Base-by-base conservation (phyloP, 202 grass and related monocot genomes). In the Brachypodium distachyon region DNA sequence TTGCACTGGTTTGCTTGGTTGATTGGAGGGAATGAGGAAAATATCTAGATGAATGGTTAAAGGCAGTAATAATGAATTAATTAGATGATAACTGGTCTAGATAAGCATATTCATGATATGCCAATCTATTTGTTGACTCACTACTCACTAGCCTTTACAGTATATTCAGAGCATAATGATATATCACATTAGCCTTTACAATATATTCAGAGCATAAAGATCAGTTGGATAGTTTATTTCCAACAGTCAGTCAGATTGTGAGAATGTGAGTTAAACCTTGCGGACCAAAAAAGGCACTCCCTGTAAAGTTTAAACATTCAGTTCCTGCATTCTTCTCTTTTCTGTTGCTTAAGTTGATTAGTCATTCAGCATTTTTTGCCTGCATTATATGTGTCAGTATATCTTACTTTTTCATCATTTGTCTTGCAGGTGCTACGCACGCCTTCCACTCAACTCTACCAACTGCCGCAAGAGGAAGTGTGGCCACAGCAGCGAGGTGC, bases 391-490 rank as follows among this genome's bases (percentile, higher is more conserved):
- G 1, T 7, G 32, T 0, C 21, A 8, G 7, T 22, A 28, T 18
- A 57, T 3, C 7, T 18, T 74, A 39, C 23, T 16, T 25, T 25
- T 74, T 39, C 48, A 63, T 26, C 41, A 62, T 72, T 73, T 43
- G 1, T 46, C 14, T 26, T 27, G 13, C 43, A 84, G 73, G 73
- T 84, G 73, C 50, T 84, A 84, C 42, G 81, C 81, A 40, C 81
- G 81, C 38, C 62, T 84, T 51, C 82, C 75, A 63, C 72, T 76
- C 22, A 65, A 63, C 64, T 58, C 83, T 52, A 79, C 79, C 28
- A 86, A 86, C 47, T 86, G 83, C 77, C 77, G 83, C 21, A 85
- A 85, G 46, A 85, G 80, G 76, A 81, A 86, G 17, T 76, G 83
- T 62, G 77, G 77, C 46, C 83, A 86, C 83, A 86, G 47, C 60